Evolutionary conservation across 495 filamentous ascomycete species (phyloP).

Genomic region (Haplographium delicatum): DNA sequence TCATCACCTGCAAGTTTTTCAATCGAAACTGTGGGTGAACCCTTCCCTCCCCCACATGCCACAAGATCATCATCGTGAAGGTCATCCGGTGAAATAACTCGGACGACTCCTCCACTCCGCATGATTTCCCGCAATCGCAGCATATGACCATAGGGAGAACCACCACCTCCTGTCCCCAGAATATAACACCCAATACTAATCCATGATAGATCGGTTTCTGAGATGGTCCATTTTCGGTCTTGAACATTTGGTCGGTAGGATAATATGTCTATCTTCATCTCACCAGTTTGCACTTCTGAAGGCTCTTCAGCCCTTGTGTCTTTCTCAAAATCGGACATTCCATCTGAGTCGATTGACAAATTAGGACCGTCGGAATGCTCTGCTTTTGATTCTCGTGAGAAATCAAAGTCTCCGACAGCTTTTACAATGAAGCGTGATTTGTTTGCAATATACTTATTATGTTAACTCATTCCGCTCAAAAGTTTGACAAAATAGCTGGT

Average conservation of each 20-base stretch:
- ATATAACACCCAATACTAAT: conserved; percentile 57
- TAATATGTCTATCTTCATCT: conserved; percentile 34
- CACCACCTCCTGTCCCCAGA: conserved; percentile 57
- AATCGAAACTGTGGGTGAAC: conserved; percentile 43
- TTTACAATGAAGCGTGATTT: conserved; percentile 45
- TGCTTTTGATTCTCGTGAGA: conserved; percentile 27
- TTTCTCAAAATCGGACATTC: conserved; percentile 18
- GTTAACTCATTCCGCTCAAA: no score
- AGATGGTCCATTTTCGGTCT: conserved; percentile 48
- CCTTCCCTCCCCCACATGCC: conserved; percentile 41
- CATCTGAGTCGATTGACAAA: conserved; percentile 18
- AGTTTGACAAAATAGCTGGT: no score
- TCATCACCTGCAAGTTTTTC: conserved; percentile 47
- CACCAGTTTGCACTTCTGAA: not conserved
- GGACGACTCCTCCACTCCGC: conserved; percentile 38
- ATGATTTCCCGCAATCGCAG: conserved; percentile 41
- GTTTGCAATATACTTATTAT: conserved; percentile 41
- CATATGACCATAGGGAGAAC: conserved; percentile 42
- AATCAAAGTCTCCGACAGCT: conserved; percentile 47
- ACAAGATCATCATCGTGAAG: conserved; percentile 39
- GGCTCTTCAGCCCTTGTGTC: not conserved
- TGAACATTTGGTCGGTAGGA: conserved; percentile 44
- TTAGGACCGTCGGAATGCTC: conserved; percentile 6
- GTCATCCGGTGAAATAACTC: conserved; percentile 40
- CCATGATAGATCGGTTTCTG: conserved; percentile 49